Evolutionary conservation across 2,329 filamentous ascomycete genomes (phyloP), one percentile per base, ranked within the genome.

Genomic region (Rhynchosporium agropyri): DNA sequence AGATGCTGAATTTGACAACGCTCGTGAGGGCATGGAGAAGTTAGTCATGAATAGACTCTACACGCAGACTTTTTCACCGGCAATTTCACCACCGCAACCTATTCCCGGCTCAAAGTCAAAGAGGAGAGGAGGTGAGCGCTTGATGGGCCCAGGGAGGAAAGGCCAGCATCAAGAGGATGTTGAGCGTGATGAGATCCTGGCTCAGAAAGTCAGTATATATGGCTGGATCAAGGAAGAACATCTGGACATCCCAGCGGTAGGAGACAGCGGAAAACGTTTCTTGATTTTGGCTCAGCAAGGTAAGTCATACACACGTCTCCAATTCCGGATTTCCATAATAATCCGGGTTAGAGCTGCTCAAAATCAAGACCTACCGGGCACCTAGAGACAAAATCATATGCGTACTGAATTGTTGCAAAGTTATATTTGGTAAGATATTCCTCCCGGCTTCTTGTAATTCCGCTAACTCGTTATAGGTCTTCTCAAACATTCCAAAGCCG

Each of bases 101-200:
- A 83, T 89, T 42, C 84, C 89, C 29, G 86, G 86, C 26, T 83
- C 85, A 40, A 88, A 89, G 75, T 84, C 88, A 29, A 88, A 85
- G 76, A 81, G 86, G 71, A 88, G 87, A 75, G 86, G 87, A 58
- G 84, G 83, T 29, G 89, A 93, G 70, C 81, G 85, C 53, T 82
- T 84, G 0, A 82, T 90, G 77, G 90, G 90, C 0, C 90, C 92
- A 0, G 94, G 95, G n/a, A 83, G 95, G 62, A 84, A 90, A 71
- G 95, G 95, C 0, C 96, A 99, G 74, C 95, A 99, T 74, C 95
- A 99, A 76, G 95, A 99, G 76, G 95, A 99, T 73, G 92, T 99
- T 42, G 95, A 99, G 76, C 85, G 95, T 8, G 95, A 99, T 74
- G 93, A 97, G 68, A 88, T 99, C n/a, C 80, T 99, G 50, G 88